Conservation (phyloP, 2,329 filamentous ascomycete species). For the Scorias spongiosa region DNA sequence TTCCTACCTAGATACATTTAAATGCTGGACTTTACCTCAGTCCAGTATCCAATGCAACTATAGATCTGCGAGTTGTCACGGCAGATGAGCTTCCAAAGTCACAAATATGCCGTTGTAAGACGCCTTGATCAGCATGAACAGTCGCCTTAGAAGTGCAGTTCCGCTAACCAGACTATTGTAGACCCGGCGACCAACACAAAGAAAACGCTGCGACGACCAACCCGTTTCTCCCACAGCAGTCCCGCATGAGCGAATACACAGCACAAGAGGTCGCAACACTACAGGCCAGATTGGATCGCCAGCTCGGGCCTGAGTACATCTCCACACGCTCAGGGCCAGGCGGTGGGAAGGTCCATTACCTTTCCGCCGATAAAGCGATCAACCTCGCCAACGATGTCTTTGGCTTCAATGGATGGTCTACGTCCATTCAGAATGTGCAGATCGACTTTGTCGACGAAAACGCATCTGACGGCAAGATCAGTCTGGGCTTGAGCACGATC, state of each 20-base stretch:
- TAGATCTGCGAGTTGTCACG: no score
- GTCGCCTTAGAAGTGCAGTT: not conserved
- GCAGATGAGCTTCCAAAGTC: no score
- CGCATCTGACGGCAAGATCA: constrained; percentile 61
- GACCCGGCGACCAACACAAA: constrained; percentile 22
- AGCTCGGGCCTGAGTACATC: constrained; percentile 91
- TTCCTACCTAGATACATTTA: no score
- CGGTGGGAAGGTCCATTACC: constrained; percentile 78
- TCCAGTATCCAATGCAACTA: no score
- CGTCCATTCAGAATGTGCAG: constrained; percentile 83
- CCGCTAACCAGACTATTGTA: constrained; percentile 5
- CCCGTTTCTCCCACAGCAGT: constrained; percentile 62
- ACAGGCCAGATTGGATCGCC: constrained; percentile 74
- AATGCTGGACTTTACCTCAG: no score
- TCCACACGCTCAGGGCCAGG: constrained; percentile 71
- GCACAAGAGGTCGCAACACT: constrained; percentile 82
- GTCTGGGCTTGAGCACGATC: constrained; percentile 75
- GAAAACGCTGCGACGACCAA: constrained; percentile 39
- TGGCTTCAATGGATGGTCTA: constrained; percentile 96
- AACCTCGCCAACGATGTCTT: constrained; percentile 89
- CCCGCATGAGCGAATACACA: constrained; percentile 63
- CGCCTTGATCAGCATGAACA: not conserved
- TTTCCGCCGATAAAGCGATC: constrained; percentile 94
- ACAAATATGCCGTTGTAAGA: constrained; percentile 17
- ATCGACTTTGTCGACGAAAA: constrained; percentile 92